Evolutionary conservation across 106 monocot species (phyloP), one percentile per base, ranked within the genome.

Genomic region (Vanilla planifolia): DNA sequence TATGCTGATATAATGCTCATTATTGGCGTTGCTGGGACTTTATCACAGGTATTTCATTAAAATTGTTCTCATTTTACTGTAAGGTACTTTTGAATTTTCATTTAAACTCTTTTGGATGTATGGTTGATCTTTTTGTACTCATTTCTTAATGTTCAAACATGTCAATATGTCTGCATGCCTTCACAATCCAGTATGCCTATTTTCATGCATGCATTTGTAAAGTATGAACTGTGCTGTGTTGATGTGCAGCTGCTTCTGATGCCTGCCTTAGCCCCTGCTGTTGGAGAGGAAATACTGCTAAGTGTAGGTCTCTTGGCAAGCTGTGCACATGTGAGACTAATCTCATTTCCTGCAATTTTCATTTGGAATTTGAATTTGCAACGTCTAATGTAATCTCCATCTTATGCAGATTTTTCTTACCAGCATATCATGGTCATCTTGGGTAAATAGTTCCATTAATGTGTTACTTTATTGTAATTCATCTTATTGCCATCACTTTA

Each of bases 1-100:
- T 92, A 77, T 85, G 98, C 98, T 63, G 77, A 98, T 74, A 67
- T 98, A 63, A 51, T 98, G 60, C 75, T 98, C 65, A 85, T 91
- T 46, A 20, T 43, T 46, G 87, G 92, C 23, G 42, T 73, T 69
- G 84, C 91, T 33, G 98, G 82, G 44, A 75, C 73, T 14, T 47
- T 92, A 4, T 98, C 98, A 33, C 98, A 98, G 85, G 98, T 98
- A 72, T 21, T 16, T 3, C 50, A 57, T 36, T 19, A 15, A 53
- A 53, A 53, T 29, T 15, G 16, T 53, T 1, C 24, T 26, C 23
- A 50, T 0, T 53, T 53, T 64, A 24, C 34, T 59, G 14, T 14
- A n/a, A 23, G 29, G 5, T 62, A 6, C 16, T 33, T 48, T 13
- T 21, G 19, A 3, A 32, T 35, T 30, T 46, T 30, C n/a, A 62